A percentile compares a stretch with the other conserved stretches of the same genome.
Conservation (phyloP, 2,329 filamentous ascomycete species). For the Lachnellula arida region DNA sequence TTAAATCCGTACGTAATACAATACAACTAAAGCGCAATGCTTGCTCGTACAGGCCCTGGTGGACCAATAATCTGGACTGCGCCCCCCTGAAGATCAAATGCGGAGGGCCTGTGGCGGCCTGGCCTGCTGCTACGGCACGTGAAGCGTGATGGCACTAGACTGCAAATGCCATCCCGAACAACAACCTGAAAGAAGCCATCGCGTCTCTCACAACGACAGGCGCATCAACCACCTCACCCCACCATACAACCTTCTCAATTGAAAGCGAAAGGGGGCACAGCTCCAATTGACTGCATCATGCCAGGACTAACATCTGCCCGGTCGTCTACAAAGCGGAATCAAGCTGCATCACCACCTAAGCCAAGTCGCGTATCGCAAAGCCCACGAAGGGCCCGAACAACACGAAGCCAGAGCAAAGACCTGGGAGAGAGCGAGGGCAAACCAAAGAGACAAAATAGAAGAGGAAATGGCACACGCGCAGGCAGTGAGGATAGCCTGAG, state of each 20-base stretch:
- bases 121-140: too few relatives aligned
- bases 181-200: background rate
- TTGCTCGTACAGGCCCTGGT: too few relatives aligned
- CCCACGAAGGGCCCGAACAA: constrained; percentile 27
- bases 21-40: too few relatives aligned
- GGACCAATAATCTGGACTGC: too few relatives aligned
- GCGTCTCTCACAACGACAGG: background rate
- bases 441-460: background rate
- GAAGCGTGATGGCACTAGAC: background rate
- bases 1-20: too few relatives aligned
- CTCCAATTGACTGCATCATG: background rate
- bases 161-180: too few relatives aligned
- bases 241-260: too few relatives aligned
- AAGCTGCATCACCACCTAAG: constrained; percentile 28
- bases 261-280: too few relatives aligned
- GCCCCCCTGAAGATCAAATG: too few relatives aligned
- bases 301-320: constrained; percentile 13
- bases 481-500: constrained; percentile 16
- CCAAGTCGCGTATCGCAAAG: constrained; percentile 14
- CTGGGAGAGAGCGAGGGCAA: constrained; percentile 18
- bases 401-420: constrained; percentile 37
- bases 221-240: too few relatives aligned
- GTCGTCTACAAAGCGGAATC: constrained; percentile 17
- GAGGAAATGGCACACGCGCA: constrained; percentile 14
- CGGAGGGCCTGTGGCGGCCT: too few relatives aligned